These are phyloP conservation scores for Cladosporium sp. DNA, from an alignment of 2,329 filamentous ascomycete genomes.

Conservation along the genomic window DNA sequence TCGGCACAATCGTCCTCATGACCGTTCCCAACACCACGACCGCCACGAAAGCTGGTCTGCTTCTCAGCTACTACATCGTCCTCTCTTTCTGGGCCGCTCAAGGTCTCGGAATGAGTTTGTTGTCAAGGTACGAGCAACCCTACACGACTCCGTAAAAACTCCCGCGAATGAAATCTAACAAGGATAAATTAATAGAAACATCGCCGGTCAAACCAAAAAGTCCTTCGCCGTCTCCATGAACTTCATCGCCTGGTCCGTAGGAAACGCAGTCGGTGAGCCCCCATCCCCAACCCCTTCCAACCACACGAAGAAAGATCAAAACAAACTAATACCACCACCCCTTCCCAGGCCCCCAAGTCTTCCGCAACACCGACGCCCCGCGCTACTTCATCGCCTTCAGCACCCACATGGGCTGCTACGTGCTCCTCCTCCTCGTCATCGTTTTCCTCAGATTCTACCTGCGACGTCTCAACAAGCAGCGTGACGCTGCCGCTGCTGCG, in stretches of 20 bases:
- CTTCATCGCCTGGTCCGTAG: slow-evolving; percentile 64
- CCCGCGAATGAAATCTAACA: not conserved
- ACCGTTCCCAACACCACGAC: slow-evolving; percentile 56
- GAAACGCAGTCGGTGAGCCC: slow-evolving; percentile 59
- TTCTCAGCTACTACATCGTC: slow-evolving; percentile 71
- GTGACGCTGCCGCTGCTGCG: slow-evolving; percentile 30
- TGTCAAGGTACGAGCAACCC: slow-evolving; percentile 9
- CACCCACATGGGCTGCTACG: slow-evolving; percentile 66
- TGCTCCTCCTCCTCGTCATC: slow-evolving; percentile 43
- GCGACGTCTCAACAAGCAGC: slow-evolving; percentile 37
- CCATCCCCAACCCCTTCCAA: not conserved
- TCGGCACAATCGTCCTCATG: slow-evolving; percentile 69
- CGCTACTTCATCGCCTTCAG: slow-evolving; percentile 66
- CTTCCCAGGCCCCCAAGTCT: slow-evolving; percentile 55
- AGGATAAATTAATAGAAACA: slow-evolving; percentile 49
- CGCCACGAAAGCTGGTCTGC: slow-evolving; percentile 59
- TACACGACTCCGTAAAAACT: slow-evolving; percentile 59
- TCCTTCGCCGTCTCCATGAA: slow-evolving; percentile 62
- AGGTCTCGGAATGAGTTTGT: slow-evolving; percentile 25
- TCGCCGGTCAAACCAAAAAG: slow-evolving; percentile 72
- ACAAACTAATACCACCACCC: not conserved
- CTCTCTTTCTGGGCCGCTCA: slow-evolving; percentile 70
- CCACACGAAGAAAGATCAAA: not conserved
- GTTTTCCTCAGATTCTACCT: slow-evolving; percentile 38
- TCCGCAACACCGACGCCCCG: slow-evolving; percentile 56